Base-by-base conservation (phyloP, 352 stramenopile genomes). In the Hyphochytrium catenoides region DNA sequence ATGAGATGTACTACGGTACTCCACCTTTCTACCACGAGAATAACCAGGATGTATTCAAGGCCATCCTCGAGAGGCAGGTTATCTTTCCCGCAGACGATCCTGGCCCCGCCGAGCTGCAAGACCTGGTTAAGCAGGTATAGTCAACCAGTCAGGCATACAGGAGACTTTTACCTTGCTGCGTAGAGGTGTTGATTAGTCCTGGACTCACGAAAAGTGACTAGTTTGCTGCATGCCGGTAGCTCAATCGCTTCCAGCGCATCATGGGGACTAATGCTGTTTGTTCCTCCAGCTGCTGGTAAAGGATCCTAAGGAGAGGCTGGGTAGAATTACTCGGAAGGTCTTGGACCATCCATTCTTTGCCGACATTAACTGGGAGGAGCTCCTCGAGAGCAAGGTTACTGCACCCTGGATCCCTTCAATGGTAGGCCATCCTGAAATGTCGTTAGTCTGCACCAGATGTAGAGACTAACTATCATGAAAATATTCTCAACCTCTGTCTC, bases 21-120 rank as follows among this genome's bases (percentile, higher is more conserved):
- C 87, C 77, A 35, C 76, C 76, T 7, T 92, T 92, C 43, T 90
- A 88, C 51, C 69, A 84, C 54, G 71, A 65, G 50, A 91, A 91
- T 55, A 79, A 85, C 59, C 71, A 89, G 54, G 82, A 81, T 36
- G 87, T 91, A 68, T 91, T 91, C 58, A 54, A 81, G 31, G 78
- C 83, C 34, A 91, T 92, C 42, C 68, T 88, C 46, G 68, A 79
- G 36, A 66, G 81, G 36, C 51, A 62, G 26, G 50, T 91, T 15
- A 49, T 46, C 27, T 89, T 90, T 38, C 71, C 71, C 0, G 52
- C 58, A 9, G 75, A 74, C 39, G 65, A 67, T 0, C 47, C 60
- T 34, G 53, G 79, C 24, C 41, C 57, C 4, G 56, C 67, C 8
- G 63, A 76, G 20, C 51, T 85, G 24, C 77, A 76, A 44, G 65